phyloP scores from a whole-genome alignment of 371 early-diverging fungal genomes.

The Mortierella sp. region DNA sequence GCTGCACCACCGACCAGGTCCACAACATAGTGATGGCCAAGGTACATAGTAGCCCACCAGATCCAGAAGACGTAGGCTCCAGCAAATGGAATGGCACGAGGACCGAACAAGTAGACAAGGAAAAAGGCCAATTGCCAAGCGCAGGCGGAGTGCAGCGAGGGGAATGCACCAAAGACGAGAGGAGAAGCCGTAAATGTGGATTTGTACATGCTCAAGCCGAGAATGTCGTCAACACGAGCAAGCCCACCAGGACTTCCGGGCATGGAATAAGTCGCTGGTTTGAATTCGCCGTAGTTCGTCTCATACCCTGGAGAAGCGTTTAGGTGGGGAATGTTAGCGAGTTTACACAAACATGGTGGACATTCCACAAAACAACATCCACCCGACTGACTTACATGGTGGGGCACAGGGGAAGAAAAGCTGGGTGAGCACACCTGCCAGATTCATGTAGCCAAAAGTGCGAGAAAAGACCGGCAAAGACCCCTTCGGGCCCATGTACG shows the following conservation, averaged over 20 bases:
- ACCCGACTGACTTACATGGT: conserved; percentile 69
- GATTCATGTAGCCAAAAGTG: conserved; percentile 76
- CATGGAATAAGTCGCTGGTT: conserved; percentile 74
- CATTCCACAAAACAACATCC: no score
- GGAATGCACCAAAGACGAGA: conserved; percentile 82
- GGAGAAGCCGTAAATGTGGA: conserved; percentile 77
- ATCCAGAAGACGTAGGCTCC: conserved; percentile 72
- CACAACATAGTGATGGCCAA: conserved; percentile 79
- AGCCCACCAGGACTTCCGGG: conserved; percentile 80
- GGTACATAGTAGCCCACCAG: conserved; percentile 83
- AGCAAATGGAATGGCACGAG: conserved; percentile 60
- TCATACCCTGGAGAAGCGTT: conserved; percentile 65
- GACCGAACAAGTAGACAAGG: conserved; percentile 59
- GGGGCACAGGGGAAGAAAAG: conserved; percentile 76
- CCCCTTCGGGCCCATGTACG: conserved; percentile 64
- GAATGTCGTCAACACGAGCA: conserved; percentile 73
- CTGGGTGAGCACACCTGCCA: conserved; percentile 77
- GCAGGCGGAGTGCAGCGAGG: conserved; percentile 78
- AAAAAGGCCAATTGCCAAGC: conserved; percentile 76
- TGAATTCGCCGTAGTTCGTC: conserved; percentile 62
- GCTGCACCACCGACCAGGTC: conserved; percentile 79
- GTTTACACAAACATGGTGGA: background rate
- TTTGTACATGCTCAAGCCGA: conserved; percentile 72
- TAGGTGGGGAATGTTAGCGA: background rate
- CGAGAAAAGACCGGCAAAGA: conserved; percentile 65